Evolutionary conservation across 1,284 basidiomycete genomes (phyloP).

Genomic region (Athelia psychrophila): DNA sequence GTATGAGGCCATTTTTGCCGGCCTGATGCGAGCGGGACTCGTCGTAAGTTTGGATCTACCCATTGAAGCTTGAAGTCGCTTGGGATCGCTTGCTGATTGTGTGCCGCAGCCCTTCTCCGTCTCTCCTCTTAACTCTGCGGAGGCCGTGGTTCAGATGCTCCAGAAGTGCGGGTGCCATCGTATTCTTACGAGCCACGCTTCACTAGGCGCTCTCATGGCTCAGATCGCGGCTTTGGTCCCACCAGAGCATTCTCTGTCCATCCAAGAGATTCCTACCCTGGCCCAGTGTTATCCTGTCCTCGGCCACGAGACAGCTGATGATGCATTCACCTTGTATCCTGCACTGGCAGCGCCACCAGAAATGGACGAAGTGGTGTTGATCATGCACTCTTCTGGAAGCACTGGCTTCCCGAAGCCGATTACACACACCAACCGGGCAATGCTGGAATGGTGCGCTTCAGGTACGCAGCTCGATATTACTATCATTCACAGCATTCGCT

Average conservation of each 20-base stretch:
- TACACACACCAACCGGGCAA: slow-evolving; percentile 9
- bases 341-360: slow-evolving; percentile 3
- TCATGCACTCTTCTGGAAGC: slow-evolving; percentile 24
- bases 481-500: background rate
- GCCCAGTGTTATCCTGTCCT: slow-evolving; percentile 27
- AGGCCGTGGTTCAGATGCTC: slow-evolving; percentile 30
- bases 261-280: slow-evolving; percentile 29
- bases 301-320: slow-evolving; percentile 15
- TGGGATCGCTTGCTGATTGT: background rate
- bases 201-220: slow-evolving; percentile 19
- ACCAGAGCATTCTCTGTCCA: slow-evolving; percentile 15
- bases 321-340: slow-evolving; percentile 23
- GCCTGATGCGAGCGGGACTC: slow-evolving; percentile 18
- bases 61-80: slow-evolving; percentile 11
- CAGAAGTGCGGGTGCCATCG: slow-evolving; percentile 24
- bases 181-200: slow-evolving; percentile 26
- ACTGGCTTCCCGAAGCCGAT: slow-evolving; percentile 27
- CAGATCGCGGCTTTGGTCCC: slow-evolving; percentile 11
- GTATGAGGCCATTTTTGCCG: slow-evolving; percentile 19
- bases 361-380: slow-evolving; percentile 9
- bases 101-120: slow-evolving; percentile 25
- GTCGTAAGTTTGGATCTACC: slow-evolving; percentile 17
- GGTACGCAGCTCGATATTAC: background rate
- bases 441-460: background rate
- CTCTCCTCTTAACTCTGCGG: slow-evolving; percentile 33